Conservation (phyloP, 2,329 filamentous ascomycete species). For the Esteya vermicola region DNA sequence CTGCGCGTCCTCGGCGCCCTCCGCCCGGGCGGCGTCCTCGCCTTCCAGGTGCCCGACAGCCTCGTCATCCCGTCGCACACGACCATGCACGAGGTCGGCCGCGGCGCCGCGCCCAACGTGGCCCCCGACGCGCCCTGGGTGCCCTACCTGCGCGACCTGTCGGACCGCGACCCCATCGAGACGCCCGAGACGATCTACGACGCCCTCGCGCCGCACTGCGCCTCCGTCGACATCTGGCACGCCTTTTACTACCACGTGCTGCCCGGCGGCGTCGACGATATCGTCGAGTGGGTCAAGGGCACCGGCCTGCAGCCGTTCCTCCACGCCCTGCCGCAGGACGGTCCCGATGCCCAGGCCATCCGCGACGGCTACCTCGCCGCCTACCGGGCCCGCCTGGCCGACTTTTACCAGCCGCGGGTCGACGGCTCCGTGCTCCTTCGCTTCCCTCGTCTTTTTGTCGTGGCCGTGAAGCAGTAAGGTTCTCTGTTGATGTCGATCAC, state of each 20-base stretch:
- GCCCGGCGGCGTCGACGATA: constrained; percentile 27
- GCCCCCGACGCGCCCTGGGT: constrained; percentile 10
- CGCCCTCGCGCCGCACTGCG: constrained; percentile 26
- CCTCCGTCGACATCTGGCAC: constrained; percentile 35
- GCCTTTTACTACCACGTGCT: constrained; percentile 39
- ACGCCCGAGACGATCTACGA: constrained; percentile 32
- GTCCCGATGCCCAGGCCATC: no score
- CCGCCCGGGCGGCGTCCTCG: constrained; percentile 30
- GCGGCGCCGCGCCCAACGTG: constrained; percentile 13
- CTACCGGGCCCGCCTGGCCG: constrained; percentile 29
- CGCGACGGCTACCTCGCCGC: constrained; percentile 27
- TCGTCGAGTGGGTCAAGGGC: constrained; percentile 46
- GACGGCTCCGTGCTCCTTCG: constrained; percentile 40
- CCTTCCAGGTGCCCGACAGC: constrained; percentile 37
- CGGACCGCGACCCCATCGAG: constrained; percentile 32
- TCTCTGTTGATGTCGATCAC: background rate
- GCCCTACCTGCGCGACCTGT: constrained; percentile 5
- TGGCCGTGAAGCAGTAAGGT: constrained; percentile 20
- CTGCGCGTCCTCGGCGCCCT: constrained; percentile 25
- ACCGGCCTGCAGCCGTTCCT: constrained; percentile 42
- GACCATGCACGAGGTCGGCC: constrained; percentile 31
- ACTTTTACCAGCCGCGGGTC: constrained; percentile 25
- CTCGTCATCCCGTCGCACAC: constrained; percentile 31
- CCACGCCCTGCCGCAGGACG: constrained; percentile 25
- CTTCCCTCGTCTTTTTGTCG: constrained; percentile 43